A percentile compares a stretch with the other conserved stretches of the same genome.
Conservation (phyloP, 2,329 filamentous ascomycete genomes). For the Piedraia hortae region DNA sequence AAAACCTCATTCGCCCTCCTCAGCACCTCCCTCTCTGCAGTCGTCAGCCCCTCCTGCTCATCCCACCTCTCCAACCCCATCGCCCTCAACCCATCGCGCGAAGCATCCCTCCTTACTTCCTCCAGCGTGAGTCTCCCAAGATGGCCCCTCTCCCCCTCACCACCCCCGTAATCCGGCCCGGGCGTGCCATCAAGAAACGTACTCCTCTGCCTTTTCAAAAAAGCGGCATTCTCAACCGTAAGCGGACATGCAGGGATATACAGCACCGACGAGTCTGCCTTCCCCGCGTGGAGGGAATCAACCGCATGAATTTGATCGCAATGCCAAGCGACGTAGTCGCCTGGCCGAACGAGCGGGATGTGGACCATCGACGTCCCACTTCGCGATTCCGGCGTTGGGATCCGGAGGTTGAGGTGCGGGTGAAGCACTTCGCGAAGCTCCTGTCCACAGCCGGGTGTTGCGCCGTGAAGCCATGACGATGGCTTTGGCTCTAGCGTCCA, state of each 20-base stretch:
- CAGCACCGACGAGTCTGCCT: slow-evolving; percentile 49
- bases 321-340: slow-evolving; percentile 56
- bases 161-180: slow-evolving; percentile 24
- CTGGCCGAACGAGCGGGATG: slow-evolving; percentile 38
- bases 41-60: slow-evolving; percentile 20
- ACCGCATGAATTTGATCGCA: slow-evolving; percentile 52
- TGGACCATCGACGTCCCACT: slow-evolving; percentile 35
- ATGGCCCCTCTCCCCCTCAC: slow-evolving; percentile 32
- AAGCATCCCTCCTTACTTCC: slow-evolving; percentile 14
- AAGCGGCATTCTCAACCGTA: slow-evolving; percentile 45
- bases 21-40: slow-evolving; percentile 25
- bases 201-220: slow-evolving; percentile 41
- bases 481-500: slow-evolving; percentile 30
- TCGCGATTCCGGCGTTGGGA: background rate
- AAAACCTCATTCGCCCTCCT: slow-evolving; percentile 26
- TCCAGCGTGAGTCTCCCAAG: slow-evolving; percentile 15
- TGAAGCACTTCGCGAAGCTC: slow-evolving; percentile 37
- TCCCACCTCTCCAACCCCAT: slow-evolving; percentile 28
- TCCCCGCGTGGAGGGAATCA: slow-evolving; percentile 47
- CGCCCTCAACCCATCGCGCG: slow-evolving; percentile 22
- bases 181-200: slow-evolving; percentile 34
- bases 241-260: slow-evolving; percentile 75
- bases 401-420: slow-evolving; percentile 38
- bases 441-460: slow-evolving; percentile 38
- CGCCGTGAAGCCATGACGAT: slow-evolving; percentile 38